These are phyloP conservation scores for Straminergon stramineum DNA, from an alignment of 225 moss, liverwort and hornwort genomes.

Conservation along the genomic window DNA sequence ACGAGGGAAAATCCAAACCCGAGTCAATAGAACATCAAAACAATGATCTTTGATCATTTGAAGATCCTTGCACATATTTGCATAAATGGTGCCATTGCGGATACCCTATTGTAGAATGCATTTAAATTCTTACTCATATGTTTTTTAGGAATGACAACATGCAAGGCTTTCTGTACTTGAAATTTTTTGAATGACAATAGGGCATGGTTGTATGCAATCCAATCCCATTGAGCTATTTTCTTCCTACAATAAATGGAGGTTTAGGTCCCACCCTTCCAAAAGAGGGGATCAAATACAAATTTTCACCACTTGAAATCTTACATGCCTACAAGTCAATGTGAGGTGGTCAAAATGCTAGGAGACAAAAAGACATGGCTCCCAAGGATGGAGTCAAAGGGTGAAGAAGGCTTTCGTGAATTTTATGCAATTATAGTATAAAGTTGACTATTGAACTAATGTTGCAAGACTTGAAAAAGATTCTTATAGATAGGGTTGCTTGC, in stretches of 20 bases:
- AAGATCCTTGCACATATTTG: not conserved
- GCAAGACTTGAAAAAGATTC: not conserved
- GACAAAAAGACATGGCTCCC: not conserved
- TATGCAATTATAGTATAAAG: not conserved
- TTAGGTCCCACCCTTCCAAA: not conserved
- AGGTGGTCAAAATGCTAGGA: not conserved
- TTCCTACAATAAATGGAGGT: not conserved
- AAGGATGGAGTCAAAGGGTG: not conserved
- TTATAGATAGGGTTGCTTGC: rapidly evolving
- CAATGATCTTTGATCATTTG: not conserved
- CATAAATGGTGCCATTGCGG: not conserved
- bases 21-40: not conserved
- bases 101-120: not conserved
- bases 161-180: not conserved
- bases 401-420: not conserved
- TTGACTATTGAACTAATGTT: not conserved
- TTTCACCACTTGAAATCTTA: not conserved
- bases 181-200: not conserved
- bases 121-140: not conserved
- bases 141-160: not conserved
- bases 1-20: not conserved
- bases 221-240: not conserved
- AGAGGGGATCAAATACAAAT: not conserved
- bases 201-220: not conserved
- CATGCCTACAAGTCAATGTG: not conserved